Evolutionary conservation across 441 rosid genomes (phyloP), one percentile per base, ranked within the genome.

Genomic region (Brassica hybrid): DNA sequence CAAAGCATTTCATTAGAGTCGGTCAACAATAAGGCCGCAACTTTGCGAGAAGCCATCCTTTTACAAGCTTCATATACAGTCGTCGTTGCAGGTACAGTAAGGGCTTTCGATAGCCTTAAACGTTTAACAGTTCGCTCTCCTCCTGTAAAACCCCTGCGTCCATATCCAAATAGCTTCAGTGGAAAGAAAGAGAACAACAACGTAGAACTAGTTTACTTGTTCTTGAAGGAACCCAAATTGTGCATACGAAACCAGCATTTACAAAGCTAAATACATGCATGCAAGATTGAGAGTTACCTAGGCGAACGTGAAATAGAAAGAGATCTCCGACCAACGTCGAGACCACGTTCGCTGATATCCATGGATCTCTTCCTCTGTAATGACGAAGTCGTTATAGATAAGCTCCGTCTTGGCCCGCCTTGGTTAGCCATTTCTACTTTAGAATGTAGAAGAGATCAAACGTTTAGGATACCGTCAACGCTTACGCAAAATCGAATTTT

Each of bases 1-100:
- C 98, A 94, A 61, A 96, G 96, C 76, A 96, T 86, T 16, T 94
- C 96, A 79, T 91, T 92, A 69, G 98, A 85, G 75, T 96, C 99
- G n/a, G 99, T 96, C 23, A 96, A 84, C 83, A 96, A 75, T 45
- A 94, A 82, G 32, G 99, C 99, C 88, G 94, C 99, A 83, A 94
- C 90, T 79, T 92, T 83, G 17, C 98, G 96, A 73, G 98, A 88
- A 78, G 94, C 94, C 99, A 96, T 96, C 48, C 98, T 81, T 59
- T 91, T 89, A 74, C 99, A 94, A 78, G 99, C 99, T 71, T 94
- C 98, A 57, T 82, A 84, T 50, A 94, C 78, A 75, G 79, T 94
- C 30, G 98, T 96, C 4, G 76, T 91, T 36, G 95, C 98, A 38
- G 99, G 99, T 0, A 94, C 87, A 0, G 98, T 96, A 72, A 96